Evolutionary conservation across 2,329 filamentous ascomycete genomes (phyloP).

Genomic region (Cytospora piceae): DNA sequence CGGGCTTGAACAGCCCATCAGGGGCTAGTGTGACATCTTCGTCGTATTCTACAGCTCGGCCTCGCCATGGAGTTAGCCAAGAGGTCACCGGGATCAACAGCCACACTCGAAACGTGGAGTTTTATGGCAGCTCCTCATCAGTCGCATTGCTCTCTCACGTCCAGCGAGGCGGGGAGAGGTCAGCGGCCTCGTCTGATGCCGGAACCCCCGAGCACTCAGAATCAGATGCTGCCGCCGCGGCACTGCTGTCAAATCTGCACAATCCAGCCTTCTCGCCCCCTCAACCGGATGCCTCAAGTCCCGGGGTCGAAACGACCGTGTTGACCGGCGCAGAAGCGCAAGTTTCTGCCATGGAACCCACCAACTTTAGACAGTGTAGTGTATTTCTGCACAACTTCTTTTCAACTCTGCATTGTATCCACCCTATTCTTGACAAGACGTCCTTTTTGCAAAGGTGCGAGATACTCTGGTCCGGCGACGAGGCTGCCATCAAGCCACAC

Average conservation of each 20-base stretch:
- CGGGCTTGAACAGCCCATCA: constrained; percentile 32
- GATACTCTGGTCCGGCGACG: constrained; percentile 44
- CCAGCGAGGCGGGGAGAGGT: constrained; percentile 37
- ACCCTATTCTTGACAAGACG: constrained; percentile 43
- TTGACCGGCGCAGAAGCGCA: constrained; percentile 14
- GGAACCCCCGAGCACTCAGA: constrained; percentile 24
- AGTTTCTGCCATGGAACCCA: constrained; percentile 30
- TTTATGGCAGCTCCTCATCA: constrained; percentile 52
- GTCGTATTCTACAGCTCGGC: constrained; percentile 34
- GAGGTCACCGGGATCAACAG: constrained; percentile 49
- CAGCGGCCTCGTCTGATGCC: constrained; percentile 25
- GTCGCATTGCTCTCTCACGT: constrained; percentile 49
- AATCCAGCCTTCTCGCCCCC: constrained; percentile 48
- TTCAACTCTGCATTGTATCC: constrained; percentile 48
- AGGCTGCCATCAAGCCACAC: constrained; percentile 33
- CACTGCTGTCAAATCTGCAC: constrained; percentile 48
- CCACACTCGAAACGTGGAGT: constrained; percentile 51
- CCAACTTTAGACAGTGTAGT: constrained; percentile 48
- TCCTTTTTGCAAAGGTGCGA: constrained; percentile 48
- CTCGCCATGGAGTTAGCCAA: constrained; percentile 38
- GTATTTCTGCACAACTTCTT: constrained; percentile 52
- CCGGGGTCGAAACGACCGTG: neutral
- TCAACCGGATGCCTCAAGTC: constrained; percentile 21
- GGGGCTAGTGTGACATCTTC: constrained; percentile 30
- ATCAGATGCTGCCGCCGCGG: constrained; percentile 38